phyloP scores from a whole-genome alignment of 2,329 filamentous ascomycete genomes.

The Metarhizium anisopliae region DNA sequence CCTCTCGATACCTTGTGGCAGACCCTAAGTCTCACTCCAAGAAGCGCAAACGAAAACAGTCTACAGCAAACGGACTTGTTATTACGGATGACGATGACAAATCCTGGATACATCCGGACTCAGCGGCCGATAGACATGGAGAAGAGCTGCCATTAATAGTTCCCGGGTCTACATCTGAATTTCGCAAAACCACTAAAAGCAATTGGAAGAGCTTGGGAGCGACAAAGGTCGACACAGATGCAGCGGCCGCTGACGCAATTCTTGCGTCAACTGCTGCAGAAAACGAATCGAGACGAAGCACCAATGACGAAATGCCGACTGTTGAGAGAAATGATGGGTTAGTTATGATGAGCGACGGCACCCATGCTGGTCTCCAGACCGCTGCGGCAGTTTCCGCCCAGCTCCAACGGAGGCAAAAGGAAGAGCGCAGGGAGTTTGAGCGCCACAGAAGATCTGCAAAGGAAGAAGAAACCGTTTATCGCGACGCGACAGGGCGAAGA shows the following conservation, averaged over 20 bases:
- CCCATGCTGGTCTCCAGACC: conserved; percentile 77
- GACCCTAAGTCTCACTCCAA: conserved; percentile 46
- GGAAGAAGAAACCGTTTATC: conserved; percentile 80
- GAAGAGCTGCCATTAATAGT: conserved; percentile 44
- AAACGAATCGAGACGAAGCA: conserved; percentile 39
- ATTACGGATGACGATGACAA: conserved; percentile 57
- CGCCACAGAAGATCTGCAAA: conserved; percentile 31
- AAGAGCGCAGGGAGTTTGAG: conserved; percentile 48
- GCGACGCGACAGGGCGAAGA: conserved; percentile 87
- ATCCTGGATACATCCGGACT: conserved; percentile 30
- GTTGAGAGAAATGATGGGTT: conserved; percentile 37
- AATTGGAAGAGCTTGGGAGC: conserved; percentile 66
- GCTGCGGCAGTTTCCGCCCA: conserved; percentile 69
- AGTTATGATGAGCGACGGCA: conserved; percentile 76
- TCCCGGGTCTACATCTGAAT: conserved; percentile 47
- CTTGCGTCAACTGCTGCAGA: conserved; percentile 65
- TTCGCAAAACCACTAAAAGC: conserved; percentile 69
- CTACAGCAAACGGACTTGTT: conserved; percentile 42
- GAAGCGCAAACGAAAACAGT: conserved; percentile 55
- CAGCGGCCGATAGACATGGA: conserved; percentile 21
- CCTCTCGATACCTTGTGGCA: conserved; percentile 73
- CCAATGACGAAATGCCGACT: conserved; percentile 40
- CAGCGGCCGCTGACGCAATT: conserved; percentile 63
- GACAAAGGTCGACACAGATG: conserved; percentile 18
- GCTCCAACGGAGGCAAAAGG: conserved; percentile 54